Evolutionary conservation across 1,139 yeast species (phyloP), one percentile per base, ranked within the genome.

Genomic region (Insectozyma bohioensis): DNA sequence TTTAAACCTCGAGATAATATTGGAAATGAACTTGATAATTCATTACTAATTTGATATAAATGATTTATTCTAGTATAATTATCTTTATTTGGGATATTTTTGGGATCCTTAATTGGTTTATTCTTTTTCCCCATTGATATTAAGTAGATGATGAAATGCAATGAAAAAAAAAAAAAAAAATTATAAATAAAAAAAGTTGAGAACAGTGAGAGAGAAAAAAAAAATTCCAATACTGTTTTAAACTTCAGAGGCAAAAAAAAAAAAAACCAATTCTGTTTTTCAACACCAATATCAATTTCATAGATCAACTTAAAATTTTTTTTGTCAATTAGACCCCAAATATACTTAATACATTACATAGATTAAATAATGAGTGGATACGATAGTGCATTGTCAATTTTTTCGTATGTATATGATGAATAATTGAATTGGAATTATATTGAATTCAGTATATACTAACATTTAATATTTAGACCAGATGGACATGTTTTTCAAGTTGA

Each of bases 401-500:
- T 92, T 68, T 87, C 96, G 85, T 84, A 78, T 53, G 90, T 78
- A 26, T 14, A n/a, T n/a, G n/a, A n/a, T n/a, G n/a, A n/a, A n/a
- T n/a, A n/a, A n/a, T n/a, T n/a, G 9, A 16, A 14, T 28, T 14
- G 12, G 11, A 22, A 12, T 17, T 15, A 12, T 26, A 21, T 6
- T 12, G 28, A 20, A 22, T 27, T 24, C 27, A 15, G 6, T 19
- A n/a, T 15, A 31, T 44, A 48, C 53, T 51, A 54, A 58, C 62
- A 28, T 11, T 12, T n/a, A 13, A 20, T n/a, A n/a, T 36, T 23
- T 50, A 85, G 95, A 58, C 99, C 99, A 43, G 98, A 92, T 67
- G 99, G 99, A 45, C 97, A 92, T 60, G 96, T 90, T 58, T 92
- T 92, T 71, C 97, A 92, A 74, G 98, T 94, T 28, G 98, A 92